phyloP scores from a whole-genome alignment of 352 stramenopile species.

The Achlya hypogyna region DNA sequence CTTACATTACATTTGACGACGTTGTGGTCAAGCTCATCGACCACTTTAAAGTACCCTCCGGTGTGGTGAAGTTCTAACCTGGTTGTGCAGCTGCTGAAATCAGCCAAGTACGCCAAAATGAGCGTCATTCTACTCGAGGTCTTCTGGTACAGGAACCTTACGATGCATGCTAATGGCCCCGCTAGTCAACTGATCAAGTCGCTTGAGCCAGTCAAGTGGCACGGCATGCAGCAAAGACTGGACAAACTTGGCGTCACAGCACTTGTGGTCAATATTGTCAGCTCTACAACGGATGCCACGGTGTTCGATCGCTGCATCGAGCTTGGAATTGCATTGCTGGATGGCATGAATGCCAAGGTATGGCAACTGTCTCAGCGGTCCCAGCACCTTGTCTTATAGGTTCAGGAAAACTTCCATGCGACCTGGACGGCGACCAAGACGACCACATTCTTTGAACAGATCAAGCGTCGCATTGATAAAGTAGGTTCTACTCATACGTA shows the following conservation, averaged over 20 bases:
- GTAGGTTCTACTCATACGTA: background rate
- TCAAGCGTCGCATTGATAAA: constrained; percentile 22
- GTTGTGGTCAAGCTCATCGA: constrained; percentile 52
- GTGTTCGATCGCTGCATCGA: constrained; percentile 53
- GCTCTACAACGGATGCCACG: constrained; percentile 42
- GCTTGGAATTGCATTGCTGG: constrained; percentile 52
- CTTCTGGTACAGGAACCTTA: constrained; percentile 23
- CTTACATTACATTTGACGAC: constrained; percentile 50
- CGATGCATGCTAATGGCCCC: background rate
- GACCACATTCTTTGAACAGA: constrained; percentile 37
- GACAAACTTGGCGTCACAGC: constrained; percentile 50
- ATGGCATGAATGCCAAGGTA: constrained; percentile 61
- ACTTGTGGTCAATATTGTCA: constrained; percentile 57
- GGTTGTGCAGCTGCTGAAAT: constrained; percentile 36
- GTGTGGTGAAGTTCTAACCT: background rate
- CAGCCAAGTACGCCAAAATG: constrained; percentile 51
- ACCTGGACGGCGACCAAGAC: constrained; percentile 34
- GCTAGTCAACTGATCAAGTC: constrained; percentile 58
- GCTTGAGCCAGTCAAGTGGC: constrained; percentile 33
- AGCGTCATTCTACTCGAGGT: constrained; percentile 62
- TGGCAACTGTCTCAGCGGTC: background rate
- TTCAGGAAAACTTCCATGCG: constrained; percentile 55
- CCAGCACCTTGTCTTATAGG: background rate
- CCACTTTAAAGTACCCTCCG: constrained; percentile 25
- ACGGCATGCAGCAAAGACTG: constrained; percentile 59